Base-by-base conservation (phyloP, 441 rosid genomes). In the Pelargonium cotyledonis region DNA sequence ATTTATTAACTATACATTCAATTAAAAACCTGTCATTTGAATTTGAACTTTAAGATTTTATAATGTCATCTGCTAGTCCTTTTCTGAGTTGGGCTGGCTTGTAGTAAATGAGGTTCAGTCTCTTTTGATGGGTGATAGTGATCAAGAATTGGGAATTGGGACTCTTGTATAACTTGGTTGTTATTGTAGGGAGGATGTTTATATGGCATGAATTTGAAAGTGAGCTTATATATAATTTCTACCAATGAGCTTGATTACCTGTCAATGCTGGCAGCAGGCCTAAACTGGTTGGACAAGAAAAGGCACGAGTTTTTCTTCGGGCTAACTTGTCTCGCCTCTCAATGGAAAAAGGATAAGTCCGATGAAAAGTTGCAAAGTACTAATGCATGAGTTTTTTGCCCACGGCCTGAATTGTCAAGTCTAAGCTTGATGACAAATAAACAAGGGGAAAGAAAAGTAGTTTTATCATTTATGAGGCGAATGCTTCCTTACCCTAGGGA, bases 1-100 rank as follows among this genome's bases (percentile, higher is more conserved):
- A 49, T 49, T 49, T 49, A 49, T 49, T 49, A 3, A 49, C 5
- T n/a, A 6, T 8, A 12, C 60, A 53, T 8, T 53, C 16, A 46
- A 46, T 46, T 1, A 53, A 53, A 19, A 53, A n/a, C 18, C 60
- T 53, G 60, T 53, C 19, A 18, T 53, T 53, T 53, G 60, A n/a
- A 53, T 53, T 53, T 53, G 19, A 53, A 6, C 60, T 53, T 53
- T 53, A 16, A 53, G 60, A 53, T 53, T 18, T 19, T 53, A 16
- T 19, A 53, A 5, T 6, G 15, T 15, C 16, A 53, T 29, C 35
- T 29, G 35, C 35, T 29, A 19, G 57, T 51, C 57, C 60, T 53
- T 53, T 53, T 53, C 60, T 19, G 16, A 53, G 60, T 18, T 53
- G 60, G 60, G 60, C 60, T 53, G 60, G 60, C 60, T 53, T 53